These are phyloP conservation scores for Hygrocybe coccinea DNA, from an alignment of 768 basidiomycete species.

Conservation along the genomic window DNA sequence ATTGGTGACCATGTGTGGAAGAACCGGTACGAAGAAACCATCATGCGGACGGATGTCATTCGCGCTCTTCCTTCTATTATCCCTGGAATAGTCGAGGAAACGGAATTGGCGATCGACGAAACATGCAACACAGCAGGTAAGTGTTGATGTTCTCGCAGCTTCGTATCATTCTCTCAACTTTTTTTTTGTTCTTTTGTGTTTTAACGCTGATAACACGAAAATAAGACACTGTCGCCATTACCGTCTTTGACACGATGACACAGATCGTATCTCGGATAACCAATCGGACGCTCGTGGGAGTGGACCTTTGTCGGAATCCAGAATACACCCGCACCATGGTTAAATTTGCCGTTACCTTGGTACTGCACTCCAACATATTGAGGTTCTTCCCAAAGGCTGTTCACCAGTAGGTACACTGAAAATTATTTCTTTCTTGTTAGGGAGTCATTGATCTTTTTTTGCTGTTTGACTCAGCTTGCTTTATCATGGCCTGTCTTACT, in stretches of 20 bases:
- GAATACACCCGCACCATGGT: constrained; percentile 4
- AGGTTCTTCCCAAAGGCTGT: neutral
- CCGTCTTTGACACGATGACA: neutral
- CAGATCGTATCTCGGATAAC: constrained; percentile 6
- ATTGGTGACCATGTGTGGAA: neutral
- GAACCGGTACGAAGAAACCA: neutral
- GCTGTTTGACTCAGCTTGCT: neutral
- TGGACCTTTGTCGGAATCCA: constrained; percentile 6
- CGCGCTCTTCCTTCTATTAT: constrained; percentile 4
- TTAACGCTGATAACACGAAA: neutral
- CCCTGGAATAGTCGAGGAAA: constrained; percentile 2
- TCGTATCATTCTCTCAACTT: neutral
- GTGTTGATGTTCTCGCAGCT: neutral
- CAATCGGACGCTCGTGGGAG: constrained; percentile 5
- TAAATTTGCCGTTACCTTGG: neutral
- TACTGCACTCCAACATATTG: neutral
- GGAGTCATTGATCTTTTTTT: neutral
- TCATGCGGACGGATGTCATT: constrained; percentile 6
- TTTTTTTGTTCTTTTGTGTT: neutral
- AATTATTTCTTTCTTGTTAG: neutral
- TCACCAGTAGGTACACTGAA: neutral
- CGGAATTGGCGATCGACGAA: constrained; percentile 1
- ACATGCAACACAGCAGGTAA: neutral
- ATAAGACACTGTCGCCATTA: neutral
- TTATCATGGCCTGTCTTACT: neutral